A percentile compares a stretch with the other conserved stretches of the same genome.
Conservation (phyloP, 495 filamentous ascomycete genomes). For the Podospora sp. region DNA sequence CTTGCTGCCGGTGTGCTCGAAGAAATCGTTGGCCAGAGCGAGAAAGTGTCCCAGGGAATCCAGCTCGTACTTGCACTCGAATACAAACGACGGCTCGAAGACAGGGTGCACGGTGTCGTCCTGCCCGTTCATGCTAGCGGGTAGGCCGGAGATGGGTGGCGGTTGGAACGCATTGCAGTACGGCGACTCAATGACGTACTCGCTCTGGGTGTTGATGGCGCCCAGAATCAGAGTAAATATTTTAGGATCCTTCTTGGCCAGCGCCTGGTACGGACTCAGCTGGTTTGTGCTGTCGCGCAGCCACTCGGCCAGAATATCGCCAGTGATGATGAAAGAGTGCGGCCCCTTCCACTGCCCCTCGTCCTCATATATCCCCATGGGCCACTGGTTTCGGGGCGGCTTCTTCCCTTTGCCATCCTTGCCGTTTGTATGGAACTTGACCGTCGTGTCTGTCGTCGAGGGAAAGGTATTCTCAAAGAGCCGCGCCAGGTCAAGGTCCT, state of each 20-base stretch:
- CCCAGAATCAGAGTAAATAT: constrained; percentile 83
- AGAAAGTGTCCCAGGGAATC: constrained; percentile 95
- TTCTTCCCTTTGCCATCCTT: constrained; percentile 40
- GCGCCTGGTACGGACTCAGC: constrained; percentile 79
- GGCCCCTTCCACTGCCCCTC: constrained; percentile 73
- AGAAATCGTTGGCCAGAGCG: constrained; percentile 79
- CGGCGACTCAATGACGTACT: constrained; percentile 90
- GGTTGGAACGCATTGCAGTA: constrained; percentile 99
- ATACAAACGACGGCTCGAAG: constrained; percentile 83
- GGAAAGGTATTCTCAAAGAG: constrained; percentile 98
- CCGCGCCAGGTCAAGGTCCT: constrained; percentile 85
- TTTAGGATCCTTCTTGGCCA: constrained; percentile 75
- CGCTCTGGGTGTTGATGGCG: constrained; percentile 94
- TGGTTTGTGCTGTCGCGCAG: constrained; percentile 97
- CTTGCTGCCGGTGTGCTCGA: constrained; percentile 73
- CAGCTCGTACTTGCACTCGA: constrained; percentile 98
- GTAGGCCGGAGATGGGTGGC: constrained; percentile 75
- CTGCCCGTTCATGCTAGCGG: constrained; percentile 70
- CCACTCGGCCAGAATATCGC: constrained; percentile 99
- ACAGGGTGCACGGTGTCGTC: constrained; percentile 81
- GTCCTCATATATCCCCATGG: constrained; percentile 35
- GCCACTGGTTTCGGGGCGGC: constrained; percentile 13
- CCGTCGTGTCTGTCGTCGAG: constrained; percentile 90
- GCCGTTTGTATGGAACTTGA: constrained; percentile 61
- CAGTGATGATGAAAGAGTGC: constrained; percentile 95